phyloP scores from a whole-genome alignment of 805 yeast species.

The Yarrowia divulgata region DNA sequence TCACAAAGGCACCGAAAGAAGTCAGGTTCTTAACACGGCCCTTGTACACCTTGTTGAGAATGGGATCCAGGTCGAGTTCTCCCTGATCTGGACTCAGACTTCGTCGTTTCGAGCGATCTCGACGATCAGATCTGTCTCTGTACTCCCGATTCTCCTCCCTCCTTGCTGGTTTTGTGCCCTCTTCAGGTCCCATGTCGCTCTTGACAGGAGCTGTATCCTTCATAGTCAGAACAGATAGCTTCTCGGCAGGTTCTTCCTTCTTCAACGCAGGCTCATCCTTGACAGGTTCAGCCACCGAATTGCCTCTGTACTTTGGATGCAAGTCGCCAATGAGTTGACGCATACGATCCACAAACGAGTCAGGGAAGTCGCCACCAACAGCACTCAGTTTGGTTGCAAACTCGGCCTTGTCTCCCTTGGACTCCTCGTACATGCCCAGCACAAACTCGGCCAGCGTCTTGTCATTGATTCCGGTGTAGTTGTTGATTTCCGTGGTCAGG shows the following conservation, averaged over 20 bases:
- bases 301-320: conserved; percentile 48
- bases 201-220: conserved; percentile 22
- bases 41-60: conserved; percentile 58
- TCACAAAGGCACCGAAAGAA: conserved; percentile 80
- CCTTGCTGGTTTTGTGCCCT: conserved; percentile 33
- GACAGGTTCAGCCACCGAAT: neutral
- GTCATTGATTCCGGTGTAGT: conserved; percentile 54
- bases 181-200: conserved; percentile 7
- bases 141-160: neutral
- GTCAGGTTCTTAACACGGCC: conserved; percentile 70
- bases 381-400: conserved; percentile 54
- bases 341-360: conserved; percentile 46
- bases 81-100: conserved; percentile 45
- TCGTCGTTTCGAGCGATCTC: conserved; percentile 25
- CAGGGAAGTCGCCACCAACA: conserved; percentile 56
- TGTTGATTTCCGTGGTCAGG: conserved; percentile 48
- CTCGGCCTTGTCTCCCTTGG: conserved; percentile 48
- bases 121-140: conserved; percentile 18
- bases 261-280: conserved; percentile 6
- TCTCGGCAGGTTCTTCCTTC: conserved; percentile 14
- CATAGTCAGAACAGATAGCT: conserved; percentile 12
- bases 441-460: conserved; percentile 58
- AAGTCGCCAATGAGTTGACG: conserved; percentile 47
- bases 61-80: conserved; percentile 46
- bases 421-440: conserved; percentile 51